Conservation (phyloP, 2,329 filamentous ascomycete genomes). For the Aspergillus luchuensis region DNA sequence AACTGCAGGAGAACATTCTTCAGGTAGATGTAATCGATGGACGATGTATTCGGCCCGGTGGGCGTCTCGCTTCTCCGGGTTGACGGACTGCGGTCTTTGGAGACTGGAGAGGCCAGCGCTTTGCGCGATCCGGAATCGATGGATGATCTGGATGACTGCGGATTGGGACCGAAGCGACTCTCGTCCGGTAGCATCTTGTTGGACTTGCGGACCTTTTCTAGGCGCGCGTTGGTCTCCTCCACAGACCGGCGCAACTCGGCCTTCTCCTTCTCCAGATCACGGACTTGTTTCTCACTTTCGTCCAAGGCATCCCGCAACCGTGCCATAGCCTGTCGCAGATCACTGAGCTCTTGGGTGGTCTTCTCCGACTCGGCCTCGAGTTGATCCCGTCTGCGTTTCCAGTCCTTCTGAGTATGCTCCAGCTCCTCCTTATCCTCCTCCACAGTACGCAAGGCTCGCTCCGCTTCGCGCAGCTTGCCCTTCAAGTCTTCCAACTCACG, state of each 20-base stretch:
- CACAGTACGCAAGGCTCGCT: slow-evolving; percentile 71
- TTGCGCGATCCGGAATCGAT: slow-evolving; percentile 55
- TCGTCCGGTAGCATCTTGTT: slow-evolving; percentile 64
- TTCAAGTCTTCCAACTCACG: slow-evolving; percentile 87
- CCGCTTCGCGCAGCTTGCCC: slow-evolving; percentile 74
- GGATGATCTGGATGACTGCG: slow-evolving; percentile 59
- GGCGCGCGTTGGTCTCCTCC: slow-evolving; percentile 73
- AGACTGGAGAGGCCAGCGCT: slow-evolving; percentile 51
- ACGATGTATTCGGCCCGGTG: slow-evolving; percentile 29
- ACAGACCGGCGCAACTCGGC: slow-evolving; percentile 72
- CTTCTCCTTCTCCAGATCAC: slow-evolving; percentile 81
- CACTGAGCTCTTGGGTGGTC: slow-evolving; percentile 70
- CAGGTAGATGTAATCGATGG: slow-evolving; percentile 64
- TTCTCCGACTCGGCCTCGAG: slow-evolving; percentile 71
- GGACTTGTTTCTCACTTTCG: slow-evolving; percentile 79
- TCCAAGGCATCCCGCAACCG: slow-evolving; percentile 80
- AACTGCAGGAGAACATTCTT: slow-evolving; percentile 69
- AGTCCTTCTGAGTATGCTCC: slow-evolving; percentile 71
- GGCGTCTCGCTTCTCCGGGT: slow-evolving; percentile 42
- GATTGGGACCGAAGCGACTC: slow-evolving; percentile 51
- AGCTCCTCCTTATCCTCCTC: slow-evolving; percentile 77
- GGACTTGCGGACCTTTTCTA: slow-evolving; percentile 77
- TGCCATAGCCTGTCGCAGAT: slow-evolving; percentile 74
- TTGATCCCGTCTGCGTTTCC: slow-evolving; percentile 72
- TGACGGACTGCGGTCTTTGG: slow-evolving; percentile 40